Conservation (phyloP, 1,284 basidiomycete genomes). For the Jaminaea rosea region DNA sequence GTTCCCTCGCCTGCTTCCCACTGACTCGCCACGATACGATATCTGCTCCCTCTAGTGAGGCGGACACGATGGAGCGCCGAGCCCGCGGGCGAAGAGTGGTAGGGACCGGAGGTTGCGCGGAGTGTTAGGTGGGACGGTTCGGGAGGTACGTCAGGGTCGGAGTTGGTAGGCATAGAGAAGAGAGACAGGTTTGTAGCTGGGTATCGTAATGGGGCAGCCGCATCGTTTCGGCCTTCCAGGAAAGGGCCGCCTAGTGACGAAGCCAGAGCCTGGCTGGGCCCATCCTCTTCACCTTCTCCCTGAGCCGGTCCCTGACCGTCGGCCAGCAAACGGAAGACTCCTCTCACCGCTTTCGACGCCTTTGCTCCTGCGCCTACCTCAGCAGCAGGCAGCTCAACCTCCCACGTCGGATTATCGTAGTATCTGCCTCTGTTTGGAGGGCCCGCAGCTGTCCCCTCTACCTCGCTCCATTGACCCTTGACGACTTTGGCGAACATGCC, state of each 20-base stretch:
- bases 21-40: background rate
- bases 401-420: background rate
- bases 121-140: background rate
- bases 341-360: background rate
- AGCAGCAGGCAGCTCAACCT: background rate
- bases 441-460: background rate
- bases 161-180: background rate
- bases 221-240: background rate
- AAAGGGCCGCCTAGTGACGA: background rate
- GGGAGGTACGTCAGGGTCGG: background rate
- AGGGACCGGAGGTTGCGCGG: background rate
- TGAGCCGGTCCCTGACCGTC: too few relatives aligned
- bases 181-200: conserved; percentile 1
- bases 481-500: background rate
- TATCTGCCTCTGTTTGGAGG: background rate
- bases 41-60: background rate
- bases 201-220: too few relatives aligned
- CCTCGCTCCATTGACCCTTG: background rate
- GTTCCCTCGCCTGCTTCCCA: background rate
- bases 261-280: background rate
- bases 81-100: background rate
- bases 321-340: background rate
- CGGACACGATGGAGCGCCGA: background rate
- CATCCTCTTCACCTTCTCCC: background rate
- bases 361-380: background rate